Evolutionary conservation across 2,329 filamentous ascomycete genomes (phyloP), one percentile per base, ranked within the genome.

Genomic region (Byssothecium circinans): DNA sequence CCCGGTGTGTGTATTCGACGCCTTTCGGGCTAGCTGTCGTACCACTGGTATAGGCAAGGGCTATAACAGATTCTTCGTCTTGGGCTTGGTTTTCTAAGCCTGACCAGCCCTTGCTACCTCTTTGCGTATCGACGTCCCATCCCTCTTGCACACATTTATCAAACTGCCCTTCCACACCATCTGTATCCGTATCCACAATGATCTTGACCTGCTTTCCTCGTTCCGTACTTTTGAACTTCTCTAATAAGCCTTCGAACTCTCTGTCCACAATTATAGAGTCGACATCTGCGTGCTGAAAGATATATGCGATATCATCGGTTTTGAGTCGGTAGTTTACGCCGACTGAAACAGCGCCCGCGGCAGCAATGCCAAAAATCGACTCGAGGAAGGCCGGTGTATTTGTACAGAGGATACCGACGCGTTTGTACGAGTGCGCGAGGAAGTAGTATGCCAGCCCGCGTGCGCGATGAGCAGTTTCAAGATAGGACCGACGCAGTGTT

Each of bases 301-400:
- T 95, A 70, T 97, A 99, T 17, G 81, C 78, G 49, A 99, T 86
- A 63, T 99, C 94, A 52, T 91, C 89, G 29, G 81, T 77, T 68
- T 94, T 94, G 37, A 96, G 75, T 2, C 86, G 76, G 60, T 88
- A 88, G 57, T 89, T 89, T 37, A 86, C 82, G 2, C 79, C 79
- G 43, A 96, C 87, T 52, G 91, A 84, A 19, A 95, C 82, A 7
- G 80, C 88, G 1, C 90, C 90, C 0, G 88, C 88, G 1, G 88
- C 91, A 1, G 85, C 86, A 58, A 96, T 87, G 1, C 88, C 94
- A 65, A 89, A 99, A 52, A 96, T 89, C 6, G 85, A 82, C 73
- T 97, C 92, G 22, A 99, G 78, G 62, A 97, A 97, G 0, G 91
- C 91, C 0, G 94, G 94, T 1, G 94, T 99, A 68, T 99, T 99